Base-by-base conservation (phyloP, 805 yeast species). In the Brettanomyces custersianus region DNA sequence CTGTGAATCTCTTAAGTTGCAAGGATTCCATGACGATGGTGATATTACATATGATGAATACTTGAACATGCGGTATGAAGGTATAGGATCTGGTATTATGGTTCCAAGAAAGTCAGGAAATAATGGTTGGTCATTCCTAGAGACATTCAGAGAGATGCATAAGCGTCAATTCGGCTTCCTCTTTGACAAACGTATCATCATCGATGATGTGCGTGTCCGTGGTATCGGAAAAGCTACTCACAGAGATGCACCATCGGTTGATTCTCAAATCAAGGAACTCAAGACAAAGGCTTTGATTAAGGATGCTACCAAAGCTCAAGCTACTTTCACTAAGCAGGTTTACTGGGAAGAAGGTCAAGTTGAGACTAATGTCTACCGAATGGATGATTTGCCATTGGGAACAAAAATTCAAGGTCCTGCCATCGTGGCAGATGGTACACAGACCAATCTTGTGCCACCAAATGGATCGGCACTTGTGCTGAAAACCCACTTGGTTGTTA, bases 61-160 rank as follows among this genome's bases (percentile, higher is more conserved):
- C 46, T 60, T 87, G 42, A 87, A 87, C 52, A 62, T 87, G 66
- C 69, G 94, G 49, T 88, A 83, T 52, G 74, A 74, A 42, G 96
- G 96, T 7, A 80, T 95, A n/a, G 96, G 88, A 50, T 81, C 95
- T 3, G 78, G 81, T 28, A 60, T 88, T 42, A 80, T 87, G 82
- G 74, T 82, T n/a, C 40, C 47, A 4, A 55, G 49, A 16, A 52
- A 49, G 6, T 45, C 46, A 20, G 35, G 31, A 1, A 33, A 28
- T 9, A 17, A 17, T 11, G 8, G 17, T 6, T 25, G 28, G 28
- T 59, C 63, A 20, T 72, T 68, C 46, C 48, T 54, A 13, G 51
- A 58, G 25, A 63, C 64, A 33, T 83, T 80, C 52, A 57, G 67
- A 31, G 62, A 64, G 11, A 59, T 65, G 37, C 94, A 83, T 50